These are phyloP conservation scores for Dimocarpus longan DNA, from an alignment of 345 rosid species.

Conservation along the genomic window DNA sequence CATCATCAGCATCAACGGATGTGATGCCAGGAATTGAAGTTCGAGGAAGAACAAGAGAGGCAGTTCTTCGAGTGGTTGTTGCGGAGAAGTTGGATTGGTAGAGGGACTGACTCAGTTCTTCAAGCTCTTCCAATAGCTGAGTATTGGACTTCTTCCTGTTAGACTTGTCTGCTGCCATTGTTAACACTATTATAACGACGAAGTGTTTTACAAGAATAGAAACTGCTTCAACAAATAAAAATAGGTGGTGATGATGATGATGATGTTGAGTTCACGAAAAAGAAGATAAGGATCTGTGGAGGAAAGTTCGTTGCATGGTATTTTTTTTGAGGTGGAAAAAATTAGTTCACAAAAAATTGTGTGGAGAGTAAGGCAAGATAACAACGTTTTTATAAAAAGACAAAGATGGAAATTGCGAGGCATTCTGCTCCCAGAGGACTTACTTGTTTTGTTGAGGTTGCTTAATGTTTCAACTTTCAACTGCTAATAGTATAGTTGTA, in stretches of 20 bases:
- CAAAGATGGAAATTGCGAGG: background rate
- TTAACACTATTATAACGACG: background rate
- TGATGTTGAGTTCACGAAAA: background rate
- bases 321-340: background rate
- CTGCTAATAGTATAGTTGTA: no score
- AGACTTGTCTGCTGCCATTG: background rate
- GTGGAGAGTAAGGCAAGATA: background rate
- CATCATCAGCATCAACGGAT: constrained; percentile 21
- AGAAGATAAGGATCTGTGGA: background rate
- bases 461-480: no score
- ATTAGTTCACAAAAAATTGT: background rate
- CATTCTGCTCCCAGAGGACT: constrained; percentile 1
- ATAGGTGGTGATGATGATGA: background rate
- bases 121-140: background rate
- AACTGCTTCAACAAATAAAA: no score
- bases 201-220: background rate
- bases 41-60: constrained; percentile 85
- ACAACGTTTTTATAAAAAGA: background rate
- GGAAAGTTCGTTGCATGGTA: background rate
- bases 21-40: constrained; percentile 48
- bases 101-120: constrained; percentile 1
- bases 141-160: background rate
- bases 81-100: background rate
- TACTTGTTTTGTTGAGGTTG: background rate
- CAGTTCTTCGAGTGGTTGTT: constrained; percentile 32